Base-by-base conservation (phyloP, 192 early-diverging fungal species). In the Chytriomyces sp. region DNA sequence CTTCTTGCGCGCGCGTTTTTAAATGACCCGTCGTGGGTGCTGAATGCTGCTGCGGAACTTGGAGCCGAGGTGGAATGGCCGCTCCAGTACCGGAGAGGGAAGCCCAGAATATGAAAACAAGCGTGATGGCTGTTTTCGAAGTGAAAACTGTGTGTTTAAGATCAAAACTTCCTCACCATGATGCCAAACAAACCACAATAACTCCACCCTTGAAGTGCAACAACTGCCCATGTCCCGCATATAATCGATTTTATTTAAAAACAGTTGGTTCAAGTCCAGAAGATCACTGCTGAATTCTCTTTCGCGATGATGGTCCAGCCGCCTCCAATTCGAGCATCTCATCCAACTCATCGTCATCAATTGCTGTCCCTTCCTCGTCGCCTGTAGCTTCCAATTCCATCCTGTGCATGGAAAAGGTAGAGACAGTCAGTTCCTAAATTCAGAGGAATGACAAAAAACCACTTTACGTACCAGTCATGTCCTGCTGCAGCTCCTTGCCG, bases 1-100 rank as follows among this genome's bases (percentile, higher is more conserved):
- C 86, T 92, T 7, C 45, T 94, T 6, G 96, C 83, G 16, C 86
- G 95, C 18, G 86, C 79, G 20, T 89, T 92, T 72, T 79, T 97
- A 80, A 81, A 90, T 49, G 85, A 96, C 57, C 84, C 92, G n/a
- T 80, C 65, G 46, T 96, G 89, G 83, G 90, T 87, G 6, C 64
- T 91, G 44, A 79, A 87, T n/a, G 90, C 90, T 43, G 94, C 90
- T 18, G 24, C n/a, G 53, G 84, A 93, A 61, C 79, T 97, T 45
- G 89, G 85, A 24, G 88, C 92, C 20, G 86, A 90, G 28, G 86
- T 82, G 9, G 63, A 67, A 23, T 82, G 72, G 76, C 77, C 81
- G 7, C 13, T 75, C 6, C 77, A 82, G 67, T 81, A 81, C 44
- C 20, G 73, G 10, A 35, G 73, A 11, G 73, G 45, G 20, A 75